Percentiles rank a stretch among this genome's conserved stretches.
phyloP scores from a whole-genome alignment of 176 grass and related monocot genomes.

The Ensete glaucum region DNA sequence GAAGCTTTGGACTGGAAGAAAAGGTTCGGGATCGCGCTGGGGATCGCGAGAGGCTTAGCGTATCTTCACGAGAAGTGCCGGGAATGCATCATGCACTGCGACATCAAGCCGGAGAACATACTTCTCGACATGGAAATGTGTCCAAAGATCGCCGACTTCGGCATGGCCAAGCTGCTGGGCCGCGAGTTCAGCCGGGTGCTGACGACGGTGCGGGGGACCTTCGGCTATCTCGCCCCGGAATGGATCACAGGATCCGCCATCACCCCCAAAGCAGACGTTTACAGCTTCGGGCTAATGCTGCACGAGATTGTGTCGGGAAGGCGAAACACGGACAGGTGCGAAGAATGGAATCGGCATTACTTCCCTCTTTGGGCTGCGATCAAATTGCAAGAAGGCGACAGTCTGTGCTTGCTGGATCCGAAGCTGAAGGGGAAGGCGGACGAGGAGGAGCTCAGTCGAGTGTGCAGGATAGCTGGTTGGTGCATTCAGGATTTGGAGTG shows the following conservation, averaged over 20 bases:
- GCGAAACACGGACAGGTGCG: slow-evolving; percentile 24
- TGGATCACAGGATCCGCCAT: slow-evolving; percentile 34
- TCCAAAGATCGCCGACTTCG: too few species aligned
- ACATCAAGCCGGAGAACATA: slow-evolving; percentile 4
- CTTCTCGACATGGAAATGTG: too few species aligned
- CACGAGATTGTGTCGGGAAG: slow-evolving; percentile 42
- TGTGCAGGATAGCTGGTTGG: too few species aligned
- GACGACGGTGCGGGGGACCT: too few species aligned
- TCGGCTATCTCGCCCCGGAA: slow-evolving; percentile 52
- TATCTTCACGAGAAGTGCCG: slow-evolving; percentile 9
- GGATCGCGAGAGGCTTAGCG: not conserved
- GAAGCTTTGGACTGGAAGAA: too few species aligned
- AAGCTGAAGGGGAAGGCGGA: too few species aligned
- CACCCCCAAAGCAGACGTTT: slow-evolving; percentile 49
- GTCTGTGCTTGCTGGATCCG: too few species aligned
- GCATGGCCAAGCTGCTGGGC: too few species aligned
- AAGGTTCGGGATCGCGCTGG: too few species aligned
- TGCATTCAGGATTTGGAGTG: too few species aligned
- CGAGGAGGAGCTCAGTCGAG: too few species aligned
- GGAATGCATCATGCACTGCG: slow-evolving; percentile 1
- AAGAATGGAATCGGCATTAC: slow-evolving; percentile 14
- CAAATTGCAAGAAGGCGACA: slow-evolving; percentile 15
- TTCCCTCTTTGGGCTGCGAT: slow-evolving; percentile 17
- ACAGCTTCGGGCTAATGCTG: slow-evolving; percentile 41
- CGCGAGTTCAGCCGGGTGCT: too few species aligned